Evolutionary conservation across 129 eudicot genomes (phyloP).

Genomic region (Chrysanthemum seticuspe): DNA sequence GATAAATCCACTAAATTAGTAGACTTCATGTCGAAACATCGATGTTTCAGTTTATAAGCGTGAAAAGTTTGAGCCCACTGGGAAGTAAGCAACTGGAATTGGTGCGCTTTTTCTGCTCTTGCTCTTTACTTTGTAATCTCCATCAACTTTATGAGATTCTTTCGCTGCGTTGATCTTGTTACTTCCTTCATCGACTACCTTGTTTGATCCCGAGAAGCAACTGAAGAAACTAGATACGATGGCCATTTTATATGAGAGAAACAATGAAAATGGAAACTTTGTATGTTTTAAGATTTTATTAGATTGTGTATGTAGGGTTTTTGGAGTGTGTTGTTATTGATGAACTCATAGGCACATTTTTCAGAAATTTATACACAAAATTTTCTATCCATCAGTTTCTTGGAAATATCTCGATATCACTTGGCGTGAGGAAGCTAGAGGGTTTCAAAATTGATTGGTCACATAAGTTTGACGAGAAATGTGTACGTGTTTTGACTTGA

Average conservation of each 20-base stretch:
- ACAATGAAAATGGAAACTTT: not conserved
- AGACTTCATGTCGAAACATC: not conserved
- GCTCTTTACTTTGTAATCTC: not conserved
- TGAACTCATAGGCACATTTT: not conserved
- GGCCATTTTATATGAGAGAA: constrained; percentile 10
- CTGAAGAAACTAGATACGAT: constrained; percentile 7
- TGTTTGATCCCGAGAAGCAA: constrained; percentile 23
- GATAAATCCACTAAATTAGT: not conserved
- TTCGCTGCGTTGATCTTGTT: not conserved
- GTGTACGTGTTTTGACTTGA: not conserved
- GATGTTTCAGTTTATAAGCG: not conserved
- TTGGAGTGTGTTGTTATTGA: not conserved
- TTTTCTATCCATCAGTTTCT: not conserved
- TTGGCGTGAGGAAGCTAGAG: not conserved
- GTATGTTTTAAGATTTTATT: not conserved
- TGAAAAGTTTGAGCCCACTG: constrained; percentile 4
- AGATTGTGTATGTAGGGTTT: not conserved
- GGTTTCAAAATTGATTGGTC: not conserved
- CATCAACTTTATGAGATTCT: not conserved
- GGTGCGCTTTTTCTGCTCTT: constrained; percentile 13
- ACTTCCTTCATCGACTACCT: not conserved
- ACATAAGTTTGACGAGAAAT: not conserved
- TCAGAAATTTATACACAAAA: constrained; percentile 13
- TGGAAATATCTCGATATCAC: not conserved
- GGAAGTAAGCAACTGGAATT: constrained; percentile 16